Evolutionary conservation across 2,329 filamentous ascomycete species (phyloP), one percentile per base, ranked within the genome.

Genomic region (Pseudogymnoascus sp.): DNA sequence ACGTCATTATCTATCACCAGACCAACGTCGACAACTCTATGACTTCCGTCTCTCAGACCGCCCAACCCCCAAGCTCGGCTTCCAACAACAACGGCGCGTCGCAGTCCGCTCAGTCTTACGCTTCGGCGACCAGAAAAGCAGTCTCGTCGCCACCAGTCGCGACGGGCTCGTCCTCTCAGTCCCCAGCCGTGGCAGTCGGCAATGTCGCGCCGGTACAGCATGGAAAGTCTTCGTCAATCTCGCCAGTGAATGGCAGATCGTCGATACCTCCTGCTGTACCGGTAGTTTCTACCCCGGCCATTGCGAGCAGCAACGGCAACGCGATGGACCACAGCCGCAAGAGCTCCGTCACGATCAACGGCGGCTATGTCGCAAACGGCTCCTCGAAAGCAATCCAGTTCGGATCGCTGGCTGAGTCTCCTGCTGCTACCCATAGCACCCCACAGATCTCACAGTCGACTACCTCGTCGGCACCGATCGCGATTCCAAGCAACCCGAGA

Each of bases 331-430:
- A 97, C 78, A 83, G 81, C 72, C 85, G 91, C 73, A 96, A 96
- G 78, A 86, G 86, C 66, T 96, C 93, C 15, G 88, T 96, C 71
- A 96, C 92, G 70, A 96, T 97, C 79, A 89, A 89, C 72, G 90
- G 88, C 68, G 86, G 86, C 71, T 89, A 85, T 74, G 84, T 86
- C 64, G 82, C 87, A 68, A 96, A 95, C 80, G 90, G 90, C 69
- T 88, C 85, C 62, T 81, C 83, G 61, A 80, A 77, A 64, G 79
- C 74, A 75, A 89, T 94, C 73, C 89, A 90, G 78, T 96, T 96
- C 70, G 92, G 91, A 67, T 92, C 84, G 63, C 78, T 90, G 71
- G 80, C 83, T 68, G 84, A 88, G 67, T 89, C 88, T 76, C 81
- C 85, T 68, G 80, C 82, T 71, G 80, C 84, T 68, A 80, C 84